Evolutionary conservation across 129 eudicot species (phyloP), one percentile per base, ranked within the genome.

Genomic region (Flaveria robusta): DNA sequence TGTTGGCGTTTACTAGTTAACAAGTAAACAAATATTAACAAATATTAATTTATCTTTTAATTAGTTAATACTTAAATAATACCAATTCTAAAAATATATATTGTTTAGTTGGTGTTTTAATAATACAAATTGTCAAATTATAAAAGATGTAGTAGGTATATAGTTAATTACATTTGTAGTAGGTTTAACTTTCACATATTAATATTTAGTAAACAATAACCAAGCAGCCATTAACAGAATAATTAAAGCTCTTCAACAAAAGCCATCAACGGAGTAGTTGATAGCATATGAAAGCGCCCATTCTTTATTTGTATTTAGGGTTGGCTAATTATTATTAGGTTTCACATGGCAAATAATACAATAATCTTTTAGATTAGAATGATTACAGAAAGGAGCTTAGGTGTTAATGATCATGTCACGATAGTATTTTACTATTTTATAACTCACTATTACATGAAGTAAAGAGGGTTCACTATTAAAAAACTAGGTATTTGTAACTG

Each of bases 271-370:
- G 22, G 12, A 23, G 19, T 22, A 45, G 74, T 12, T 68, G 74
- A 27, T 45, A 23, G 41, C 74, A 69, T 27, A 69, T 69, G 74
- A 23, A 68, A 23, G 27, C 58, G 14, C 62, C 62, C 27, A 23
- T 23, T 60, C 9, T 60, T 60, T 60, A 60, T 24, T 60, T 26
- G 62, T 9, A 55, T 55, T 55, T 55, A 19, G 26, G 26, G 62
- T 20, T 55, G 62, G 62, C 62, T 55, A 55, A 55, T 54, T 54
- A 54, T 54, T 8, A 19, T 18, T 19, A 55, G 20, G 19, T 18
- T 43, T 7, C 62, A 55, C 27, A 20, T 54, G 26, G n/a, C 16
- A 47, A 47, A 47, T 47, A 14, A 47, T 47, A 47, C 52, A 47
- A 47, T 47, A 47, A 12, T 7, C n/a, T 47, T 14, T 47, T 47